Base-by-base conservation (phyloP, 495 filamentous ascomycete genomes). In the Hypoxylon rickii region DNA sequence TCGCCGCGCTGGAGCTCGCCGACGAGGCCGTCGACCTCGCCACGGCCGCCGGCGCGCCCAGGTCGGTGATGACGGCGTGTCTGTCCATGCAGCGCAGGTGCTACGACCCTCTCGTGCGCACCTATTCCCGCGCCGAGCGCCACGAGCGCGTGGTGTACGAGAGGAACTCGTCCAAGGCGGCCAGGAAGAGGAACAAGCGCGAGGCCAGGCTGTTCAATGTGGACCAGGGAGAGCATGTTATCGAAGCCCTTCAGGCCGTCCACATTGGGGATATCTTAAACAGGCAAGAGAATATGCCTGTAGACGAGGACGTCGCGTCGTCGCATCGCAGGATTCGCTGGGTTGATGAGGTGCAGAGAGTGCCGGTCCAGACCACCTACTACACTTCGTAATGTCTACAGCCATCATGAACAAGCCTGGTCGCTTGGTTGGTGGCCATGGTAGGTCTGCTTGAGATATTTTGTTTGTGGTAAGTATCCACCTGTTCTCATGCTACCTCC, bases 131-230 rank as follows among this genome's bases (percentile, higher is more conserved):
- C 24, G 32, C 19, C 0, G 45, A 40, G 10, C 12, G 6, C 19
- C 38, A 51, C 45, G 58, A 62, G 32, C 46, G 47, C 2, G 5
- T 6, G 13, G 22, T 56, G 16, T 62, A 62, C 32, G 7, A 43
- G 1, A 46, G 38, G 42, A 37, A 11, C 37, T 6, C 58, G 8
- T 19, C 47, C 12, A 20, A 15, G 18, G 8, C 34, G 1, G 1
- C 13, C 4, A 1, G n/a, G 3, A 1, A 0, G 4, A 15, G 19
- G 21, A 1, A 4, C 1, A 42, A 18, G 32, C 45, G 51, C 3
- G n/a, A 5, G 1, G 51, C 33, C 10, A 32, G 19, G 18, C 0
- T 51, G 1, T 61, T 47, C 51, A 7, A 47, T 3, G 24, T 31
- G 12, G 51, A 62, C 12, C 8, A 32, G 15, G 58, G 47, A 3